phyloP scores from a whole-genome alignment of 805 yeast genomes.

The Zygotorulaspora sp. region DNA sequence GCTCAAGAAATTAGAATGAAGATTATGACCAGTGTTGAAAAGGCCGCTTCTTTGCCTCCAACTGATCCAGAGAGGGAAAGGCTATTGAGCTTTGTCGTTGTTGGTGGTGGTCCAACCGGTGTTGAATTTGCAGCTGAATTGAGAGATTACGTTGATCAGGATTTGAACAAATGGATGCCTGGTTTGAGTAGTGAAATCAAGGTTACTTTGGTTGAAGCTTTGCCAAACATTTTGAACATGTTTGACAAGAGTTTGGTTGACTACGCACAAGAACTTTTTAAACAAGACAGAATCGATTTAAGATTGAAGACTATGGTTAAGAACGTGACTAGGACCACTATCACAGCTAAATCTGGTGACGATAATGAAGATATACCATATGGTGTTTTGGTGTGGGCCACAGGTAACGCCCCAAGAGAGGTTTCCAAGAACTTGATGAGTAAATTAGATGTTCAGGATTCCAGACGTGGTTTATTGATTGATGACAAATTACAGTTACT shows the following conservation, averaged over 20 bases:
- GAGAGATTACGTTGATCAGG: constrained; percentile 91
- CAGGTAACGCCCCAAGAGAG: constrained; percentile 89
- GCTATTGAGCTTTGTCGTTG: constrained; percentile 81
- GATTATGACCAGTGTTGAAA: constrained; percentile 83
- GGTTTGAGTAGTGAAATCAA: constrained; percentile 74
- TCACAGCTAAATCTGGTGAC: constrained; percentile 63
- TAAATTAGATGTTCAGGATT: constrained; percentile 67
- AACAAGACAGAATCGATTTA: constrained; percentile 63
- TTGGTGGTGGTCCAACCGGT: constrained; percentile 99
- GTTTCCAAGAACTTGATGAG: constrained; percentile 62
- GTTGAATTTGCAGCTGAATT: constrained; percentile 96
- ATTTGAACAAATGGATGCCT: constrained; percentile 84
- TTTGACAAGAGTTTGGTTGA: constrained; percentile 64
- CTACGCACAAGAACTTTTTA: constrained; percentile 77
- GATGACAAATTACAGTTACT: constrained; percentile 77
- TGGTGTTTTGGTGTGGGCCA: constrained; percentile 95
- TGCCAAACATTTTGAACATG: constrained; percentile 80
- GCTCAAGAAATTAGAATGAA: constrained; percentile 78
- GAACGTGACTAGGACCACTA: constrained; percentile 66
- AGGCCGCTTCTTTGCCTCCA: constrained; percentile 74
- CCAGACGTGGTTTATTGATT: constrained; percentile 85
- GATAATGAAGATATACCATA: constrained; percentile 80
- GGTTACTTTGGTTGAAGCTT: constrained; percentile 83
- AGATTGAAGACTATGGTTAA: constrained; percentile 84
- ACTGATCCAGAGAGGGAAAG: constrained; percentile 75